phyloP scores from a whole-genome alignment of 495 filamentous ascomycete genomes.

The Talaromyces proteolyticus region DNA sequence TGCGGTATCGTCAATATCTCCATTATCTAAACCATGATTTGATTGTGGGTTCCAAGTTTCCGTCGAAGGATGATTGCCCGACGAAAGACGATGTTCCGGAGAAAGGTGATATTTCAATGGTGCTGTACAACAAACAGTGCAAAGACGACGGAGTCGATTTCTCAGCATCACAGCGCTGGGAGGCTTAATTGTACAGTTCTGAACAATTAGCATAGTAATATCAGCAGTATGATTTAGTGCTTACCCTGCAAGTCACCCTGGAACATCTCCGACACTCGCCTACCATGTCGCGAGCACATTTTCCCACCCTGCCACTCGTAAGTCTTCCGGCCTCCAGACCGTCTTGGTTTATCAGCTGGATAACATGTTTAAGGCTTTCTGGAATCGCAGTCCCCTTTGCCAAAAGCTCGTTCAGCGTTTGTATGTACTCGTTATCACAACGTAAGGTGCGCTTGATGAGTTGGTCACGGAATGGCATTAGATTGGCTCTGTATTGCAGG shows the following conservation, averaged over 20 bases:
- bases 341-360: slow-evolving; percentile 25
- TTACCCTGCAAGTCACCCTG: slow-evolving; percentile 71
- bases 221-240: slow-evolving; percentile 11
- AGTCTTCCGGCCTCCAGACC: slow-evolving; percentile 31
- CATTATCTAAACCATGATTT: background rate
- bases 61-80: background rate
- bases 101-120: slow-evolving; percentile 43
- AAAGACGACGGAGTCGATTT: slow-evolving; percentile 72
- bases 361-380: slow-evolving; percentile 29
- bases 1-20: too few species aligned
- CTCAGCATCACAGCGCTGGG: slow-evolving; percentile 55
- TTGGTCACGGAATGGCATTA: slow-evolving; percentile 68
- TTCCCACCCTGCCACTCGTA: slow-evolving; percentile 59
- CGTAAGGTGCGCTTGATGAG: slow-evolving; percentile 68
- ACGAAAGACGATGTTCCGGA: background rate
- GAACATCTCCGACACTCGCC: slow-evolving; percentile 72
- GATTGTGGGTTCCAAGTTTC: slow-evolving; percentile 1
- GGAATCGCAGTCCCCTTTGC: slow-evolving; percentile 24
- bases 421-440: slow-evolving; percentile 63
- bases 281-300: slow-evolving; percentile 82
- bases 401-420: slow-evolving; percentile 33
- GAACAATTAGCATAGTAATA: background rate
- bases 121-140: slow-evolving; percentile 60
- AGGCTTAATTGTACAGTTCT: slow-evolving; percentile 85
- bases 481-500: slow-evolving; percentile 66